A percentile compares a stretch with the other conserved stretches of the same genome.
These are phyloP conservation scores for Mucor plumbeus DNA, from an alignment of 371 early-diverging fungal species.

Conservation along the genomic window DNA sequence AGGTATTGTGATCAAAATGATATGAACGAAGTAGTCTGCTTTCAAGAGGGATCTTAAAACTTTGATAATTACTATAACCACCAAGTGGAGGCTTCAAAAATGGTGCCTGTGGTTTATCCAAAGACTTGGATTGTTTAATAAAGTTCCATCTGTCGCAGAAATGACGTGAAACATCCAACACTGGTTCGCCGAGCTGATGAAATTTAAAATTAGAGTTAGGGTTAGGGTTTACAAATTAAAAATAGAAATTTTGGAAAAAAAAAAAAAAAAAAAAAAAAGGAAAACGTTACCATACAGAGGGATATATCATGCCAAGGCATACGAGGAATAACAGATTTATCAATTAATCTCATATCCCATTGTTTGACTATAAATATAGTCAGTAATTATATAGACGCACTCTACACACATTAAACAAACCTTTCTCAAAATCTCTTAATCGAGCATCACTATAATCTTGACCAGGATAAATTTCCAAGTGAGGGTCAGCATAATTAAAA, in stretches of 20 bases:
- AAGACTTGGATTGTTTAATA: constrained; percentile 62
- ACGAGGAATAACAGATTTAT: constrained; percentile 70
- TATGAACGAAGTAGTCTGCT: constrained; percentile 26
- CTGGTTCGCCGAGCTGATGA: constrained; percentile 67
- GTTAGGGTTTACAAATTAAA: not conserved
- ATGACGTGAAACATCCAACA: constrained; percentile 86
- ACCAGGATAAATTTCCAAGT: constrained; percentile 54
- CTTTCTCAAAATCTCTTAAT: constrained; percentile 83
- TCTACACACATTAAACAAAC: constrained; percentile 13
- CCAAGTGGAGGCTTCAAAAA: constrained; percentile 54
- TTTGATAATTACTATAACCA: constrained; percentile 43
- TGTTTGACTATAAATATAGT: constrained; percentile 49
- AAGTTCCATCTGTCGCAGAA: constrained; percentile 95
- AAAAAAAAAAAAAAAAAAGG: not conserved
- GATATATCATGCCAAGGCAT: constrained; percentile 98
- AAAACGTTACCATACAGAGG: constrained; percentile 62
- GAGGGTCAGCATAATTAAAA: constrained; percentile 34
- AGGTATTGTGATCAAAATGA: constrained; percentile 38
- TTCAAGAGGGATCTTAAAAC: constrained; percentile 35
- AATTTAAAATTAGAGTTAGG: not conserved
- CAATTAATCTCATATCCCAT: constrained; percentile 63
- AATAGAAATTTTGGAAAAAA: not conserved
- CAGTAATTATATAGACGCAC: not conserved
- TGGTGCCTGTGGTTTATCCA: constrained; percentile 42
- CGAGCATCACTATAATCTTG: constrained; percentile 93